These are phyloP conservation scores for Globisporangium paddicum DNA, from an alignment of 352 stramenopile genomes.

Conservation along the genomic window DNA sequence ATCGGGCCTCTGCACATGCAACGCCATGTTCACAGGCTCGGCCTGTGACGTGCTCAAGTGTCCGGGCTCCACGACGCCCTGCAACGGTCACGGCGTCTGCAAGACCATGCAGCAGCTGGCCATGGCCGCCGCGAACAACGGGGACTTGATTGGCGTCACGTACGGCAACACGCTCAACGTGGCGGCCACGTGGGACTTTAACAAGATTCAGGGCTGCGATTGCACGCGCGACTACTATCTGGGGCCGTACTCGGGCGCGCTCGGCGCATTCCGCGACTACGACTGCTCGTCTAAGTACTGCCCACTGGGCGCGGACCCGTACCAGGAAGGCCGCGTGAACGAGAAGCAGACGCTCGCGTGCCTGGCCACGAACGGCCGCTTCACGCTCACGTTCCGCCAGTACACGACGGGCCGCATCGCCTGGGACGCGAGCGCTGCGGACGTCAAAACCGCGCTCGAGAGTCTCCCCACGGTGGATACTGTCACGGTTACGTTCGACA, in stretches of 20 bases:
- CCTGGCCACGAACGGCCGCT: constrained; percentile 42
- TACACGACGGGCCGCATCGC: constrained; percentile 52
- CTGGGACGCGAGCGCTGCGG: constrained; percentile 29
- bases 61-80: constrained; percentile 29
- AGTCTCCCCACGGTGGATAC: constrained; percentile 41
- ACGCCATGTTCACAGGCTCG: constrained; percentile 65
- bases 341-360: constrained; percentile 66
- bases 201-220: constrained; percentile 83
- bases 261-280: constrained; percentile 47
- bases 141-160: constrained; percentile 42
- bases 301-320: constrained; percentile 83
- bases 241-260: constrained; percentile 51
- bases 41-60: constrained; percentile 70
- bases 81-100: constrained; percentile 70
- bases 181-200: constrained; percentile 71
- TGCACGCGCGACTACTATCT: constrained; percentile 62
- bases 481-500: constrained; percentile 52
- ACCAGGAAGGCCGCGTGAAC: constrained; percentile 58
- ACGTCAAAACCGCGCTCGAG: constrained; percentile 52
- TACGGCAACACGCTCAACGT: constrained; percentile 64
- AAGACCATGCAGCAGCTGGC: constrained; percentile 72
- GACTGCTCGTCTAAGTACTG: constrained; percentile 84
- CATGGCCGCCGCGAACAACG: constrained; percentile 24
- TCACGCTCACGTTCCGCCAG: constrained; percentile 68
- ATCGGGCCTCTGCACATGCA: constrained; percentile 57